Evolutionary conservation across 169 alveolate genomes (phyloP), one percentile per base, ranked within the genome.

Genomic region (Plasmodium yoelii): DNA sequence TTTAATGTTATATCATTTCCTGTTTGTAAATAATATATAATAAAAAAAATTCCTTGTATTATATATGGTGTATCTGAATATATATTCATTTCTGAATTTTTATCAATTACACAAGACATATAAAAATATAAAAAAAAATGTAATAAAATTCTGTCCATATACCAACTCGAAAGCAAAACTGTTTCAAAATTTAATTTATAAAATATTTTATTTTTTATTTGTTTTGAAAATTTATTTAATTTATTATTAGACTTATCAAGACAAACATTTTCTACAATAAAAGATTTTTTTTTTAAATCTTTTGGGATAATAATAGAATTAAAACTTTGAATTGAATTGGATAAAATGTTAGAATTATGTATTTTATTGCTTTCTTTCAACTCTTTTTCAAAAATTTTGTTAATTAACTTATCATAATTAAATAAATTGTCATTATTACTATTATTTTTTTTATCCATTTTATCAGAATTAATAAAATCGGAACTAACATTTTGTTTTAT

Each of bases 141-240:
- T 13, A 86, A 53, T 19, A 86, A 61, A 2, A 51, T 46, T 46
- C 91, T 49, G 46, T 86, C 91, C n/a, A 86, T 46, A 39, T 70
- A 86, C 91, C 91, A 86, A 24, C 75, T 65, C 12, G 91, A 86
- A 39, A 65, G 60, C 19, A 86, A 63, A 70, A 86, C 67, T 12
- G 91, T 69, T 69, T 86, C 91, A 13, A 86, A n/a, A 63, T 86
- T 86, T 59, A 86, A 51, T 70, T 86, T 86, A 69, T 86, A 86
- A 24, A 86, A 86, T 46, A 86, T 51, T 28, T 57, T 86, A 6
- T 61, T 24, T 59, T n/a, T 47, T 19, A 57, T 57, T 59, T 69
- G 69, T 60, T 70, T 70, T 67, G 49, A 60, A 69, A 51, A 69
- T 64, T 22, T 70, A 18, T 13, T 46, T 64, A 13, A 49, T 15